phyloP scores from a whole-genome alignment of 2,329 filamentous ascomycete species.

The Colletotrichum lentis region DNA sequence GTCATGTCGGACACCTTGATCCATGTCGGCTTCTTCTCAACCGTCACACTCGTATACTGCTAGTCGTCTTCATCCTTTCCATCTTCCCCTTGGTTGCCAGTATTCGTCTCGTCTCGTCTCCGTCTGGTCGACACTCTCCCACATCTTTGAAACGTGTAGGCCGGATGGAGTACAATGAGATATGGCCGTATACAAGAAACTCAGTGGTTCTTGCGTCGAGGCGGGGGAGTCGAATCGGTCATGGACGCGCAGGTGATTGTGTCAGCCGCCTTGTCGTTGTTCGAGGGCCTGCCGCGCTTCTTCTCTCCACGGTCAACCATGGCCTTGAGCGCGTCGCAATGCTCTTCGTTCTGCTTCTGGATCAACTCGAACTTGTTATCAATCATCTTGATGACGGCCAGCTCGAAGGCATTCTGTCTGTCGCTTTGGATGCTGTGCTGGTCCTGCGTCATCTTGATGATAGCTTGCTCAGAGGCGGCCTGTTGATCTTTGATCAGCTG shows the following conservation, averaged over 20 bases:
- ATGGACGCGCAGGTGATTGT: conserved; percentile 1
- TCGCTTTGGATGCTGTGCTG: no score
- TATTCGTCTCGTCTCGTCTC: no score
- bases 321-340: not conserved
- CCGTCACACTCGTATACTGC: not conserved
- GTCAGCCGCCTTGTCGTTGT: not conserved
- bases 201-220: not conserved
- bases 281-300: not conserved
- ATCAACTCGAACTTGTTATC: not conserved
- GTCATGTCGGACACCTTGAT: no score
- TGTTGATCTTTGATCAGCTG: not conserved
- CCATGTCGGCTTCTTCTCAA: not conserved
- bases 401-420: not conserved
- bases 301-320: not conserved
- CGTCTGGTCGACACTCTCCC: no score
- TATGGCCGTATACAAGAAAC: not conserved
- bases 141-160: no score
- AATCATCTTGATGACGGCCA: not conserved
- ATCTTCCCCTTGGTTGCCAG: not conserved
- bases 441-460: not conserved
- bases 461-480: not conserved
- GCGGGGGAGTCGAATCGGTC: accelerated
- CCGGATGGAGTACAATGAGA: not conserved
- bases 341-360: not conserved
- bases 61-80: not conserved